Base-by-base conservation (phyloP, 2,329 filamentous ascomycete genomes). In the Fusarium sp. region DNA sequence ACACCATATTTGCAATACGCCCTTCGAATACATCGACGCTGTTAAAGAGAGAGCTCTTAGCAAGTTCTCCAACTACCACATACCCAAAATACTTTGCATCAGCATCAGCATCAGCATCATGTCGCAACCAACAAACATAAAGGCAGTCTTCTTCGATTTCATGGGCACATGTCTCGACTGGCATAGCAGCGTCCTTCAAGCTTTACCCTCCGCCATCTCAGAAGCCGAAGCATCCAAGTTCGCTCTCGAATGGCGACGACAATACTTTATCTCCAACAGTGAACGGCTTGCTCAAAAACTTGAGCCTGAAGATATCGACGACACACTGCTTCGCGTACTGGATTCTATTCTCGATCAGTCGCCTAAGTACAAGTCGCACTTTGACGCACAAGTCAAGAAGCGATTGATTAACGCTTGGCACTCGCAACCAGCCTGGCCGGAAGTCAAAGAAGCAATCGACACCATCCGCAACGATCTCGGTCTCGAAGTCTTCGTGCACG, bases 131-230 rank as follows among this genome's bases (percentile, higher is more conserved):
- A 27, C 32, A 17, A 62, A 46, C 4, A 76, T 82, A 58, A 84
- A 82, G 72, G 84, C 82, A 4, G 77, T 86, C 41, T 82, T 86
- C 65, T 87, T 87, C 74, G 83, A 87, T 75, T 84, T 87, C 70
- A 87, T 87, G 84, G 84, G 85, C 23, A 87, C 85, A 25, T 87
- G 84, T 64, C 82, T 85, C 4, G 80, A 88, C 72, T 87, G 84
- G 85, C 83, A 87, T 61, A 74, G 71, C 46, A 77, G 78, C 37
- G 76, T 81, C 11, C 65, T 78, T n/a, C 27, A 71, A 19, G 71
- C 77, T 4, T 70, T 82, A 3, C 82, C 82, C 3, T 9, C 65
- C 3, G 63, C 72, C 0, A 75, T 83, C 23, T 56, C 78, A 8
- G 33, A 70, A 20, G 49, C 66, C 0, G 70, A 74, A 13, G 72